Base-by-base conservation (phyloP, 306 rosid species). In the Elaeagnus macrophylla region DNA sequence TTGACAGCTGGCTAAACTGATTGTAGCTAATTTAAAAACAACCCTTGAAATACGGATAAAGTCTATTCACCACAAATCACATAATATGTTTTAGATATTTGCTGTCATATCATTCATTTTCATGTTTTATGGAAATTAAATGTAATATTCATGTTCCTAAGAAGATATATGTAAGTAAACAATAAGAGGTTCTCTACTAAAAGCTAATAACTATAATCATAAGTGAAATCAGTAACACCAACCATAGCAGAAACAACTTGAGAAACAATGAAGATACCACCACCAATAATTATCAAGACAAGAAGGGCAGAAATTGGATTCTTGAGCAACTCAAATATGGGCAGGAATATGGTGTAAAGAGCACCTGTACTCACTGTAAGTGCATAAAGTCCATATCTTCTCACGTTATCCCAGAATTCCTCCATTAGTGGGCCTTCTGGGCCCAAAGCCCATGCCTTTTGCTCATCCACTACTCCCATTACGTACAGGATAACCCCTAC, bases 321-420 rank as follows among this genome's bases (percentile, higher is more conserved):
- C 83, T 77, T 91, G 56, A 91, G 79, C 47, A 84, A 68, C 72
- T 87, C 95, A 6, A 56, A 51, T 7, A 91, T 76, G 1, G 96
- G 99, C 19, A 15, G 80, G 32, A 85, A 38, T 12, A 82, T 63
- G 14, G 89, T 73, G 71, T 85, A 89, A 39, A 89, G 19, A 39
- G 97, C 97, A 41, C 95, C 93, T 12, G 93, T 80, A 61, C 97
- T 89, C 7, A 89, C 99, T 0, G 80, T 91, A 9, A 91, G 79
- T 19, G 99, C 95, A 15, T 91, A 91, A 2, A 91, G 66, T 7
- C 67, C 95, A 57, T 91, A 87, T 69, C 96, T 80, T 53, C 99
- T 73, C 0, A 91, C 95, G 12, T 91, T 87, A 9, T 91, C 99
- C 99, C 99, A 91, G 57, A 91, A 91, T 64, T 87, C 99, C 39